Base-by-base conservation (phyloP, 768 basidiomycete genomes). In the Podaxis rugospora region DNA sequence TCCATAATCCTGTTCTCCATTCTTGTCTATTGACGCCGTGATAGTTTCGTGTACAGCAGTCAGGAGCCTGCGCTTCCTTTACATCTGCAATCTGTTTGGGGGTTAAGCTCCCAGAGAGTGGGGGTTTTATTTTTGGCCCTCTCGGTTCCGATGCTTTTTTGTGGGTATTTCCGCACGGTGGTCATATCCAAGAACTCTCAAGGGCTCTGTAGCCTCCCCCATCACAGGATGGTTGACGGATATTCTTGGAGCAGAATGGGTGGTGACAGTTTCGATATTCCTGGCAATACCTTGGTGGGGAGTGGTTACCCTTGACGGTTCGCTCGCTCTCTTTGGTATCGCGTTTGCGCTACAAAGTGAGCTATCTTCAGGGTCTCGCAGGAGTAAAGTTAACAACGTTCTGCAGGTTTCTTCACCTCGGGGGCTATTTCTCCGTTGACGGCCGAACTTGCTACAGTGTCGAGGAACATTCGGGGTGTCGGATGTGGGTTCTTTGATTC, bases 71-170 rank as follows among this genome's bases (percentile, higher is more conserved):
- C 84, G 5, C 71, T 88, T 39, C 84, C 86, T 0, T 69, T 87
- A 27, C 83, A 82, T 62, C 67, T 87, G 37, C 79, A 83, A 63
- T 66, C 67, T 10, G 62, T 78, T 5, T 88, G 84, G 81, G 69
- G 70, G 4, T 76, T 82, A 42, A 63, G 76, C 57, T 76, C 85
- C 0, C 69, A 67, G n/a, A 70, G 72, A 68, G 84, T 89, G 9
- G 90, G 90, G 6, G 65, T 90, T n/a, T 79, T 89, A 14, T 87
- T 86, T 68, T 73, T 91, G 59, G 88, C 84, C 6, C 79, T 81
- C 7, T 81, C 87, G 25, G 71, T 88, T 5, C 89, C 88, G 0
- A 82, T 84, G 0, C 67, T 91, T 16, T 72, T 90, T 58, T 88
- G 89, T 88, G 66, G 61, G 83, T 67, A 21, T 32, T 55, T 32